phyloP scores from a whole-genome alignment of 2,329 filamentous ascomycete genomes.

The Microsporum audouinii region DNA sequence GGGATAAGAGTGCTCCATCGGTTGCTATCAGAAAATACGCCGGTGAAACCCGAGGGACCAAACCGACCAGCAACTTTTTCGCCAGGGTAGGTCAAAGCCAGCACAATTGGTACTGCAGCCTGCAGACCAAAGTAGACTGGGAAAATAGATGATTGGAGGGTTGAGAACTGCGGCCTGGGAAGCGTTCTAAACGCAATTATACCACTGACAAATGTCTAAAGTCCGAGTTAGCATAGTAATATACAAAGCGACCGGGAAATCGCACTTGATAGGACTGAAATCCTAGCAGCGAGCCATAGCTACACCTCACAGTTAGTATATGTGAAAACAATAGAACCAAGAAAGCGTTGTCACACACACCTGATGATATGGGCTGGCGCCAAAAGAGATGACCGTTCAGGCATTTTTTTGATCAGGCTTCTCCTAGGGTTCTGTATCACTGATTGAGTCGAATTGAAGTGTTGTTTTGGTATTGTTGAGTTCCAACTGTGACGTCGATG shows the following conservation, averaged over 20 bases:
- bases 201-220: constrained; percentile 61
- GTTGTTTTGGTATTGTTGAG: neutral
- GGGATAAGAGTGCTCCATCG: constrained; percentile 56
- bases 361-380: constrained; percentile 16
- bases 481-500: neutral
- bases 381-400: constrained; percentile 7
- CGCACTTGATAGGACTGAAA: constrained; percentile 72
- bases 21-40: constrained; percentile 50
- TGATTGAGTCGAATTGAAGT: neutral
- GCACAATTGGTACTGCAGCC: constrained; percentile 57
- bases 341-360: constrained; percentile 4
- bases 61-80: constrained; percentile 30
- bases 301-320: constrained; percentile 25
- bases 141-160: constrained; percentile 70
- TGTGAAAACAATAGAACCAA: neutral
- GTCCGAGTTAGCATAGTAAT: constrained; percentile 5
- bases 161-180: constrained; percentile 66
- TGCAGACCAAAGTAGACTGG: constrained; percentile 76
- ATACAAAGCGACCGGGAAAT: neutral
- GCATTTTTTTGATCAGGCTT: constrained; percentile 6
- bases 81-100: constrained; percentile 74
- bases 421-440: neutral
- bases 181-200: constrained; percentile 66
- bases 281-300: constrained; percentile 80
- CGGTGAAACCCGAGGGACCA: constrained; percentile 38